Conservation (phyloP, 257 asterid genomes). For the Nicotiana benthamiana region DNA sequence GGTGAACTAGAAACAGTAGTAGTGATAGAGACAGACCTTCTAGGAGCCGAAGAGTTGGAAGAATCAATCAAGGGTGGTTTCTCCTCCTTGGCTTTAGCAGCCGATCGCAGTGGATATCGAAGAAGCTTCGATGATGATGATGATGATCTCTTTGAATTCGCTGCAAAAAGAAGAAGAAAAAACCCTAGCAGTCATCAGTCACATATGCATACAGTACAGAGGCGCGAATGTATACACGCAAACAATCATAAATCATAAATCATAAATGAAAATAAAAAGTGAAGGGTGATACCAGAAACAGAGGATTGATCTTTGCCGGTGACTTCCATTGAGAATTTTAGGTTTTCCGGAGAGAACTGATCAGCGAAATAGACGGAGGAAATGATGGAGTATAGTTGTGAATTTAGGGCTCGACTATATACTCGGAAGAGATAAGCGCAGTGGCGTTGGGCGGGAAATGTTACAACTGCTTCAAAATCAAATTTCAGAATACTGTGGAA, state of each 20-base stretch:
- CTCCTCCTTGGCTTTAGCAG: constrained; percentile 49
- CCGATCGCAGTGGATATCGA: constrained; percentile 88
- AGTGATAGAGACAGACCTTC: constrained; percentile 27
- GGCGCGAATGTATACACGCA: neutral
- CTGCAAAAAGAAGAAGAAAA: constrained; percentile 3
- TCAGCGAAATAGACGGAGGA: neutral
- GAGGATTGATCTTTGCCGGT: constrained; percentile 48
- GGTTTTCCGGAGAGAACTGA: neutral
- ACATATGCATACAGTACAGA: neutral
- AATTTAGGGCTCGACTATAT: neutral
- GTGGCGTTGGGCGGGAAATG: constrained; percentile 14
- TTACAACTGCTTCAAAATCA: constrained; percentile 7
- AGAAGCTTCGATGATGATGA: constrained; percentile 42
- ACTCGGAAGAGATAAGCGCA: neutral
- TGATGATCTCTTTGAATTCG: constrained; percentile 33
- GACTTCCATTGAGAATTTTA: constrained; percentile 38
- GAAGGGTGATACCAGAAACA: constrained; percentile 38
- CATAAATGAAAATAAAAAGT: neutral
- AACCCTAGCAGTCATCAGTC: neutral
- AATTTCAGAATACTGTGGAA: neutral
- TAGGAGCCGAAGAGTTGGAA: constrained; percentile 44
- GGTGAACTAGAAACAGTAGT: neutral
- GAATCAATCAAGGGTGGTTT: constrained; percentile 55
- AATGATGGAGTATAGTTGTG: neutral
- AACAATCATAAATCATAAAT: neutral